phyloP scores from a whole-genome alignment of 495 filamentous ascomycete genomes.

The Trichoderma reesei region DNA sequence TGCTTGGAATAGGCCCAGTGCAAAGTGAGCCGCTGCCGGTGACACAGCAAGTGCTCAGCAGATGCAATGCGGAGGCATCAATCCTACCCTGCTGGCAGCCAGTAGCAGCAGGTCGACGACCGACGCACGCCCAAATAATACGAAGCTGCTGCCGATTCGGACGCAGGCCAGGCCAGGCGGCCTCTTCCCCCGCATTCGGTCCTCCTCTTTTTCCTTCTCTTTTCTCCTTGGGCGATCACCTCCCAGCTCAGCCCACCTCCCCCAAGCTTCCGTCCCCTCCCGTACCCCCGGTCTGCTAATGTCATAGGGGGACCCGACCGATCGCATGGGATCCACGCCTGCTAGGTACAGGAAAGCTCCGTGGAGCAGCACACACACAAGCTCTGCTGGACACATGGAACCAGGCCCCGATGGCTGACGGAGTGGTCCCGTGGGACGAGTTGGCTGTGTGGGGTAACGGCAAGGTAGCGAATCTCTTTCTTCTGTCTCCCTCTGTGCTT shows the following conservation, averaged over 20 bases:
- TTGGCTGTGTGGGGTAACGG: constrained; percentile 4
- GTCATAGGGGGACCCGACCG: constrained; percentile 6
- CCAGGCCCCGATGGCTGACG: not conserved
- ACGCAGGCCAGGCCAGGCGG: not conserved
- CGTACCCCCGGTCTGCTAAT: constrained; percentile 3
- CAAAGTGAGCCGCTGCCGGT: no score
- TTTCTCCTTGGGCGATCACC: not conserved
- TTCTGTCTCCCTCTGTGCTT: no score
- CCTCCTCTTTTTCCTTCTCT: not conserved
- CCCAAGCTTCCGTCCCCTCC: constrained; percentile 8
- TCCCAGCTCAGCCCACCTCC: constrained; percentile 7
- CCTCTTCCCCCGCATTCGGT: not conserved
- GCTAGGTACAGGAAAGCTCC: not conserved
- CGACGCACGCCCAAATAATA: constrained; percentile 1
- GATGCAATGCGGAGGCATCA: not conserved
- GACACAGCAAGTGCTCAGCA: no score
- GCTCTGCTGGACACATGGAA: not conserved
- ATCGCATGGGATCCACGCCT: constrained; percentile 8
- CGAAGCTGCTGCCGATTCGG: constrained; percentile 4
- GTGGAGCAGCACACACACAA: constrained; percentile 6
- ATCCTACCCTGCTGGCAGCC: not conserved
- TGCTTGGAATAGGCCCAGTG: not conserved
- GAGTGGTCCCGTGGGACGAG: not conserved
- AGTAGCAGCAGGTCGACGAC: not conserved
- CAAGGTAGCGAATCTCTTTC: not conserved